Evolutionary conservation across 2,329 filamentous ascomycete species (phyloP), one percentile per base, ranked within the genome.

Genomic region (Parafenestella ontariensis): DNA sequence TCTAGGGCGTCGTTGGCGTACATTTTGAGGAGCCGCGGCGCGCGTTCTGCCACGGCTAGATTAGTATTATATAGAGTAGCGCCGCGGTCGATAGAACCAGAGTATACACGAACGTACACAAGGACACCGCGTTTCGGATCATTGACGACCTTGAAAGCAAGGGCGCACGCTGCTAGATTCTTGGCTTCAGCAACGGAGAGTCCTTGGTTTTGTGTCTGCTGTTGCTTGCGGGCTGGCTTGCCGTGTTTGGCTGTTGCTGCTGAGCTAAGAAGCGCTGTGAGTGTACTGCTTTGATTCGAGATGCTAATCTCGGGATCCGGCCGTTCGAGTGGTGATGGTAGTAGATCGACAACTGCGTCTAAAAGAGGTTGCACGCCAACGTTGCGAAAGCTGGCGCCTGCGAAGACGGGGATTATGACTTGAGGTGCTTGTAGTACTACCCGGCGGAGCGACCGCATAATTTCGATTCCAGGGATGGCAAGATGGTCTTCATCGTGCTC

Each of bases 91-190:
- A 99, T 79, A 1, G 86, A 84, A 9, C 95, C 95, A 23, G 92
- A 90, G 75, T 98, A 98, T 7, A 97, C 91, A 36, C 95, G 87
- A 9, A 98, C 89, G 70, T 96, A 98, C 58, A 96, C 92, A 54
- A 98, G 83, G 49, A 96, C 89, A 17, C 95, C 95, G 52, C 92
- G 88, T 60, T 89, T 89, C 8, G 90, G 81, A 68, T 98, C 94
- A 62, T 94, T 89, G 60, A 95, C 92, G 5, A 98, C 95, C 76
- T 99, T 99, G 84, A 98, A 99, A 7, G 88, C 88, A 21, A 91
- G 75, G 1, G 87, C 87, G 64, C 88, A 90, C 28, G 83, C 83
- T 61, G 86, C 81, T 1, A 98, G 85, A 15, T 89, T 90, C 23
- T 81, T 76, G n/a, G 83, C 74, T 23, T 77, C 72, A 10, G 67